These are phyloP conservation scores for Pinus taeda DNA, from an alignment of 75 land plant genomes.

Conservation along the genomic window DNA sequence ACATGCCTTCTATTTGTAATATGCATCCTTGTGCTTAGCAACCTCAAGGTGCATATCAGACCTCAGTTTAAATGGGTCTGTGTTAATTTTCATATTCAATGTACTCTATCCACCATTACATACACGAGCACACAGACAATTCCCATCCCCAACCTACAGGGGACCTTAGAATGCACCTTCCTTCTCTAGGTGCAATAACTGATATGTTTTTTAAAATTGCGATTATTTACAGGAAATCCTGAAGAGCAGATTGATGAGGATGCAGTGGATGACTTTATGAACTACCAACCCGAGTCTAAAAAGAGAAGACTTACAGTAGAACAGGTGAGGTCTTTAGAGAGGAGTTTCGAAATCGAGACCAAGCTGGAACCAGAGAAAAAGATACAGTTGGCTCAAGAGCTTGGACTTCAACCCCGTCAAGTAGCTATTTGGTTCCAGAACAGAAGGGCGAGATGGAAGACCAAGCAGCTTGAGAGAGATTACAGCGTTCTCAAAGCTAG, in stretches of 20 bases:
- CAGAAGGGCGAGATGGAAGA: constrained; percentile 16
- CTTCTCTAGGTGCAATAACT: too few species aligned
- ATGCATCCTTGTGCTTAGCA: too few species aligned
- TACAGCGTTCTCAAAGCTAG: constrained; percentile 9
- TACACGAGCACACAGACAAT: too few species aligned
- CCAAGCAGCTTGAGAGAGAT: constrained; percentile 19
- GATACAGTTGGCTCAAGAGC: constrained; percentile 17
- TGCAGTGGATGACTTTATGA: background rate
- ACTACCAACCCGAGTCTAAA: constrained; percentile 11
- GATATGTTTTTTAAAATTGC: background rate
- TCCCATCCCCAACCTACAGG: too few species aligned
- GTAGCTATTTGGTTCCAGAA: constrained; percentile 23
- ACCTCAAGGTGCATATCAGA: too few species aligned
- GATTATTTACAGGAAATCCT: constrained; percentile 1
- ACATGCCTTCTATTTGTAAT: too few species aligned
- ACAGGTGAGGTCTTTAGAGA: constrained; percentile 16
- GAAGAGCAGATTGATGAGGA: constrained; percentile 9
- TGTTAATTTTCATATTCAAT: too few species aligned
- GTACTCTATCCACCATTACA: too few species aligned
- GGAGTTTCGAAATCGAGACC: constrained; percentile 18
- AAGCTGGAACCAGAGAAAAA: constrained; percentile 16
- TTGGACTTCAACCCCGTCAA: constrained; percentile 17
- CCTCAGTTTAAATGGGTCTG: too few species aligned
- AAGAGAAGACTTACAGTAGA: constrained; percentile 14
- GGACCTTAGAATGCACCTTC: too few species aligned